A percentile compares a stretch with the other conserved stretches of the same genome.
Conservation (phyloP, 2,329 filamentous ascomycete genomes). For the Xylariomycetidae sp. region DNA sequence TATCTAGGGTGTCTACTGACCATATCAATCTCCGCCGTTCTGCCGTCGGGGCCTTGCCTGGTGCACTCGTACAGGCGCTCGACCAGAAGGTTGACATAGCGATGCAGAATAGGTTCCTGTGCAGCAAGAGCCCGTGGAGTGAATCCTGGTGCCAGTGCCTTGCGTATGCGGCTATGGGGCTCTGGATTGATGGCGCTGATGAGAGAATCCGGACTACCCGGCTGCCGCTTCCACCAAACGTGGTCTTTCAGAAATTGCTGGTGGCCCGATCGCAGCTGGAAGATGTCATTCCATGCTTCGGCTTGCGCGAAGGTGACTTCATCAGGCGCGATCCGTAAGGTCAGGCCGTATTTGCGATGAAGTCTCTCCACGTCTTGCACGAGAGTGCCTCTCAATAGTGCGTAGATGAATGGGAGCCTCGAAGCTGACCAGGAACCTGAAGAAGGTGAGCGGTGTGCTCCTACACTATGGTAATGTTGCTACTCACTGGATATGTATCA, state of each 20-base stretch:
- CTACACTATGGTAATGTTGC: no score
- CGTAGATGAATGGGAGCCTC: slow-evolving; percentile 12
- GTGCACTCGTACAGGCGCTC: slow-evolving; percentile 13
- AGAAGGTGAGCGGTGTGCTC: no score
- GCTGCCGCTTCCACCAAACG: slow-evolving; percentile 22
- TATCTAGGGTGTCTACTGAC: neutral
- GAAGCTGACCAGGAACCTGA: slow-evolving; percentile 14
- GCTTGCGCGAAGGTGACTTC: slow-evolving; percentile 15
- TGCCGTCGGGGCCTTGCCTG: neutral
- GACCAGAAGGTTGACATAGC: slow-evolving; percentile 22
- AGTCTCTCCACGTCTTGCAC: slow-evolving; percentile 16
- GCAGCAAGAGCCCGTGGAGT: slow-evolving; percentile 18
- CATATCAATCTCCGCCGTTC: slow-evolving; percentile 10
- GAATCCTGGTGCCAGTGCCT: slow-evolving; percentile 20
- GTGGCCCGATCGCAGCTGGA: slow-evolving; percentile 10
- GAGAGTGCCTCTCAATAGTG: slow-evolving; percentile 14
- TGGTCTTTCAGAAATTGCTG: slow-evolving; percentile 22
- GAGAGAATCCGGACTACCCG: slow-evolving; percentile 15
- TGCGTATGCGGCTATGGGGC: slow-evolving; percentile 17
- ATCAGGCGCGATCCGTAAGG: slow-evolving; percentile 17
- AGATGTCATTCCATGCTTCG: slow-evolving; percentile 16
- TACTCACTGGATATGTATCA: no score
- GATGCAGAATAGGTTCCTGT: slow-evolving; percentile 23
- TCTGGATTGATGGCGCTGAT: slow-evolving; percentile 23
- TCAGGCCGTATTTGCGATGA: slow-evolving; percentile 14